These are phyloP conservation scores for Anisogramma anomala DNA, from an alignment of 2,329 filamentous ascomycete genomes.

Conservation along the genomic window DNA sequence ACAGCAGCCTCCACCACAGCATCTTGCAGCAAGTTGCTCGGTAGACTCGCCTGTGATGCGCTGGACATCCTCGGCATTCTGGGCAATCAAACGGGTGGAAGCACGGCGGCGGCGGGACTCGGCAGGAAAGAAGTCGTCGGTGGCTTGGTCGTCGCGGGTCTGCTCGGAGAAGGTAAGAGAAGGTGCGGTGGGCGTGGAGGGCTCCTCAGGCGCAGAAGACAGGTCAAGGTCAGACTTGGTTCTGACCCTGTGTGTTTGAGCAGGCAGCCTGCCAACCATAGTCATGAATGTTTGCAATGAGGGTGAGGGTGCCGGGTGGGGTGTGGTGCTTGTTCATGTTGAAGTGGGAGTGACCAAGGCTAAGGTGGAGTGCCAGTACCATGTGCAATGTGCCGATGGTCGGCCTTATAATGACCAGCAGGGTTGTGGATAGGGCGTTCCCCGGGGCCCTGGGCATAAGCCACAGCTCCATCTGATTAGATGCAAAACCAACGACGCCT, in stretches of 20 bases:
- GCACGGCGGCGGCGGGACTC: slow-evolving; percentile 47
- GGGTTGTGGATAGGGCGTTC: too few species aligned
- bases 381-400: too few species aligned
- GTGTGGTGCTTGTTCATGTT: too few species aligned
- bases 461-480: too few species aligned
- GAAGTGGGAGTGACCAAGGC: too few species aligned
- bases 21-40: slow-evolving; percentile 48
- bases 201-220: slow-evolving; percentile 28
- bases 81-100: slow-evolving; percentile 56
- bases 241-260: slow-evolving; percentile 24
- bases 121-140: slow-evolving; percentile 35
- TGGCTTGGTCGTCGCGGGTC: slow-evolving; percentile 43
- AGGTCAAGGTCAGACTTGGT: slow-evolving; percentile 21
- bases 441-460: too few species aligned
- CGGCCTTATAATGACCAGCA: too few species aligned
- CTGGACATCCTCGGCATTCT: slow-evolving; percentile 50
- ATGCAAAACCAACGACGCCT: too few species aligned
- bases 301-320: too few species aligned
- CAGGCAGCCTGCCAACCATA: too few species aligned
- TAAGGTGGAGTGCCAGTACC: too few species aligned
- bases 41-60: slow-evolving; percentile 54
- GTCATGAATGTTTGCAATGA: too few species aligned
- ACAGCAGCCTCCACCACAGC: slow-evolving; percentile 55
- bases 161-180: slow-evolving; percentile 50
- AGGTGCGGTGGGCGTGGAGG: slow-evolving; percentile 40